phyloP scores from a whole-genome alignment of 495 filamentous ascomycete genomes.

The Delitschia confertaspora region DNA sequence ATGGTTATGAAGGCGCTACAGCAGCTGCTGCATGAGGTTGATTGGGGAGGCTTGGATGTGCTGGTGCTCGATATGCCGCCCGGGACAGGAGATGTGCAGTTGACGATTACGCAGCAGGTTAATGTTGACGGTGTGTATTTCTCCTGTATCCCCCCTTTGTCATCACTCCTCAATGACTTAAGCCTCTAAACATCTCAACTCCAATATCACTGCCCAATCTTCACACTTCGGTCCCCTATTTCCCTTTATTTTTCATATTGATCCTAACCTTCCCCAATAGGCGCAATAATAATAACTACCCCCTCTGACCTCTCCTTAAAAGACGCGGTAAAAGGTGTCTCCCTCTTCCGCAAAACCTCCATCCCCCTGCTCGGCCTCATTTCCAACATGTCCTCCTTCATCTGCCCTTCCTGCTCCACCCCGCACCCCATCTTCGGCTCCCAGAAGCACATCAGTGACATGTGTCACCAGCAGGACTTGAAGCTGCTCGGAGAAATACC shows the following conservation, averaged over 20 bases:
- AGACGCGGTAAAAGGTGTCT: slow-evolving; percentile 81
- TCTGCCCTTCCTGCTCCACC: slow-evolving; percentile 65
- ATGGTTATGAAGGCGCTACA: slow-evolving; percentile 98
- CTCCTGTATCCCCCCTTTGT: too few relatives aligned
- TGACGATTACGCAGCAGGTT: slow-evolving; percentile 88
- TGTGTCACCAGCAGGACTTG: slow-evolving; percentile 58
- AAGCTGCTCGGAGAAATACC: slow-evolving; percentile 83
- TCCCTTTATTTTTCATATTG: neutral
- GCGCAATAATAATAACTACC: slow-evolving; percentile 83
- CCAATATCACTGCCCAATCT: too few relatives aligned
- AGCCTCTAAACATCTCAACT: too few relatives aligned
- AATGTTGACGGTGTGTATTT: slow-evolving; percentile 60
- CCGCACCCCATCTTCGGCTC: slow-evolving; percentile 74
- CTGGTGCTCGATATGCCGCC: slow-evolving; percentile 88
- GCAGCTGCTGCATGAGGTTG: slow-evolving; percentile 86
- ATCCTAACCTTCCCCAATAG: slow-evolving; percentile 32
- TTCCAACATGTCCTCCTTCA: slow-evolving; percentile 88
- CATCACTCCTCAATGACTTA: too few relatives aligned
- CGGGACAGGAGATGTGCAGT: slow-evolving; percentile 87
- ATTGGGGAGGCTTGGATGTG: slow-evolving; percentile 77
- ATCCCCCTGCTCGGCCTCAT: slow-evolving; percentile 83
- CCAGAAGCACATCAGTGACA: slow-evolving; percentile 39
- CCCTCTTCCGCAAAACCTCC: slow-evolving; percentile 79
- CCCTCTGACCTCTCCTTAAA: slow-evolving; percentile 84
- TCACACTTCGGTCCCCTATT: neutral